Evolutionary conservation across 768 basidiomycete genomes (phyloP).

Genomic region (Podaxis pistillaris): DNA sequence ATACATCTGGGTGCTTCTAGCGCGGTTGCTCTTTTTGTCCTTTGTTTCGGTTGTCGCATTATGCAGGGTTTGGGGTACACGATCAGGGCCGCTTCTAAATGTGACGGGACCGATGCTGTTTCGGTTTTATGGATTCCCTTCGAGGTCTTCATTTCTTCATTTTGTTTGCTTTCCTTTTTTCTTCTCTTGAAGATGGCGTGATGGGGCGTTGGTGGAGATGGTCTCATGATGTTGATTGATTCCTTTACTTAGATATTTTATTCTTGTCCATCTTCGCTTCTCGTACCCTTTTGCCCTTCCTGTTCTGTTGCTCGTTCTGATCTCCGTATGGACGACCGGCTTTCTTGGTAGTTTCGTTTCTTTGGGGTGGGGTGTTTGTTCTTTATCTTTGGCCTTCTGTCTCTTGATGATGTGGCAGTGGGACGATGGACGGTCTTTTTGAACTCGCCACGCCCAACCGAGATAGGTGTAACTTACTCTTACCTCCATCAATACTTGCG

Average conservation of each 20-base stretch:
- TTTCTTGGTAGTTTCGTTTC: not conserved
- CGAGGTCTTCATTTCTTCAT: no score
- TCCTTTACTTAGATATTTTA: not conserved
- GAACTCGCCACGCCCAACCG: no score
- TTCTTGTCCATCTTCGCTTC: not conserved
- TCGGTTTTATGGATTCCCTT: no score
- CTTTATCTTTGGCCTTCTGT: not conserved
- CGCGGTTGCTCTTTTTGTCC: not conserved
- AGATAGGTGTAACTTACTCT: no score
- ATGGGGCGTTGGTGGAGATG: not conserved
- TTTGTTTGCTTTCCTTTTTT: no score
- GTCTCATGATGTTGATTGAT: not conserved
- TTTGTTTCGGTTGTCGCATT: not conserved
- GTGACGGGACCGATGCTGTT: no score
- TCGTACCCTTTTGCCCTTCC: not conserved
- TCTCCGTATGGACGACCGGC: not conserved
- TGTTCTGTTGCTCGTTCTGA: not conserved
- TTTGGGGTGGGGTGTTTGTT: not conserved
- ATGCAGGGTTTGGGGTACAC: not conserved
- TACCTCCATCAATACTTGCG: no score
- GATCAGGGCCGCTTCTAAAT: not conserved
- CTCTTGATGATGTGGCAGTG: not conserved
- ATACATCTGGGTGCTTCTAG: not conserved
- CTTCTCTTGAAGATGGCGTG: not conserved
- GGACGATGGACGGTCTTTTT: not conserved